A percentile compares a stretch with the other conserved stretches of the same genome.
phyloP scores from a whole-genome alignment of 176 grass and related monocot species.

The Oropetium thomaeum region DNA sequence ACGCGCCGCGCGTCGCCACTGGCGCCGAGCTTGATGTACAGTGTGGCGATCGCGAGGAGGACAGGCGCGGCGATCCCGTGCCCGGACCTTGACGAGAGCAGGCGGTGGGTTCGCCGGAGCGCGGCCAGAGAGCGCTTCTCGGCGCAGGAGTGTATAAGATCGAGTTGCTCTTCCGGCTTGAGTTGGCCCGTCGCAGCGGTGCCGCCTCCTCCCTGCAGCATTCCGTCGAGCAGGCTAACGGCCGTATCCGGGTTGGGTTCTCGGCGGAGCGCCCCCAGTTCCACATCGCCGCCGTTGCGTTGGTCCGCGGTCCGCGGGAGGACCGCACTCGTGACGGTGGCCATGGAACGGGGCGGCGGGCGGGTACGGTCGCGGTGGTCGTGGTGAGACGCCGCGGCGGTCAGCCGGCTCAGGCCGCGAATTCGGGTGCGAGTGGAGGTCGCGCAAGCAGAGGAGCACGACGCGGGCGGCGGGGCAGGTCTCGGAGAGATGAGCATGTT shows the following conservation, averaged over 20 bases:
- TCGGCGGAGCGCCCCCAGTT: slow-evolving; percentile 27
- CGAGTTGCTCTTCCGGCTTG: slow-evolving; percentile 17
- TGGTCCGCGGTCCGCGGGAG: fast-evolving
- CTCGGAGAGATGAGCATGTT: slow-evolving; percentile 24
- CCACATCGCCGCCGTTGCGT: neutral
- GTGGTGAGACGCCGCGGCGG: neutral
- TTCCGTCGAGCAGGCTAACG: slow-evolving; percentile 50
- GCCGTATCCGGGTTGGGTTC: slow-evolving; percentile 31
- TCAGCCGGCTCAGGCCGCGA: neutral
- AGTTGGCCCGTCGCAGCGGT: neutral
- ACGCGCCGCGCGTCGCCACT: slow-evolving; percentile 36
- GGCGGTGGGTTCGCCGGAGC: slow-evolving; percentile 44
- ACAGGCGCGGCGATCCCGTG: slow-evolving; percentile 9
- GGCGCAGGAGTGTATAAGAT: slow-evolving; percentile 44
- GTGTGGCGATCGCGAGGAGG: slow-evolving; percentile 40
- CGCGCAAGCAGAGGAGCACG: neutral
- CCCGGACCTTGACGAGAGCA: slow-evolving; percentile 29
- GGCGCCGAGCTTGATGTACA: slow-evolving; percentile 69
- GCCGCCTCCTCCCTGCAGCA: slow-evolving; percentile 17
- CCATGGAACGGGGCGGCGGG: neutral
- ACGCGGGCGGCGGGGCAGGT: neutral
- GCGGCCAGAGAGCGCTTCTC: slow-evolving; percentile 41
- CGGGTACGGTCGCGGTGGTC: neutral
- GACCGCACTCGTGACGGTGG: neutral
- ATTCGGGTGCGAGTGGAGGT: neutral